Conservation (phyloP, 2,329 filamentous ascomycete species). For the Fusarium anthophilum region DNA sequence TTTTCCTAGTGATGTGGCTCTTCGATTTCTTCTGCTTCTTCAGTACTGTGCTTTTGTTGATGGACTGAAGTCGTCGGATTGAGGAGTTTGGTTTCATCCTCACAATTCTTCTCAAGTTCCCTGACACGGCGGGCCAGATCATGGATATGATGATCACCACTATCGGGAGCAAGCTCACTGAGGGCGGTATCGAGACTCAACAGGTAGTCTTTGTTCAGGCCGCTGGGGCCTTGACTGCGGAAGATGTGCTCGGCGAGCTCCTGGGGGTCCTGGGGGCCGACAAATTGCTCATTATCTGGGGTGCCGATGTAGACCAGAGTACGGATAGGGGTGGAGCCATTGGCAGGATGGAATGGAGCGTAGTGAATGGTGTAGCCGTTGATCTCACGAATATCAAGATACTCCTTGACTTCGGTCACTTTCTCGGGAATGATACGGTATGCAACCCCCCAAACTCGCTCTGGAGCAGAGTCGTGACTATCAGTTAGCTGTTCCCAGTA, state of each 20-base stretch:
- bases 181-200: slow-evolving; percentile 81
- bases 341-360: slow-evolving; percentile 76
- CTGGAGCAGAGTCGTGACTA: slow-evolving; percentile 67
- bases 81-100: slow-evolving; percentile 13
- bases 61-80: slow-evolving; percentile 19
- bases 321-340: slow-evolving; percentile 53
- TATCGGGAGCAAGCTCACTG: slow-evolving; percentile 75
- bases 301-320: slow-evolving; percentile 93
- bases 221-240: slow-evolving; percentile 81
- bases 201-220: slow-evolving; percentile 90
- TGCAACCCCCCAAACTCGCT: slow-evolving; percentile 88
- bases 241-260: slow-evolving; percentile 83
- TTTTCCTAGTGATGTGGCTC: slow-evolving; percentile 12
- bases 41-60: slow-evolving; percentile 38
- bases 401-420: slow-evolving; percentile 83
- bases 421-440: slow-evolving; percentile 81
- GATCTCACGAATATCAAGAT: slow-evolving; percentile 96
- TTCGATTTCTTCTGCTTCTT: slow-evolving; percentile 46
- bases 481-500: slow-evolving; percentile 85
- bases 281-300: slow-evolving; percentile 91
- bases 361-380: slow-evolving; percentile 97
- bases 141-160: slow-evolving; percentile 83
- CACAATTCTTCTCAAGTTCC: slow-evolving; percentile 56
- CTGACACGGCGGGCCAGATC: slow-evolving; percentile 81
- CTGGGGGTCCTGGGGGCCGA: slow-evolving; percentile 83